These are phyloP conservation scores for Camellia sinensis DNA, from an alignment of 148 eudicot species.

Conservation along the genomic window DNA sequence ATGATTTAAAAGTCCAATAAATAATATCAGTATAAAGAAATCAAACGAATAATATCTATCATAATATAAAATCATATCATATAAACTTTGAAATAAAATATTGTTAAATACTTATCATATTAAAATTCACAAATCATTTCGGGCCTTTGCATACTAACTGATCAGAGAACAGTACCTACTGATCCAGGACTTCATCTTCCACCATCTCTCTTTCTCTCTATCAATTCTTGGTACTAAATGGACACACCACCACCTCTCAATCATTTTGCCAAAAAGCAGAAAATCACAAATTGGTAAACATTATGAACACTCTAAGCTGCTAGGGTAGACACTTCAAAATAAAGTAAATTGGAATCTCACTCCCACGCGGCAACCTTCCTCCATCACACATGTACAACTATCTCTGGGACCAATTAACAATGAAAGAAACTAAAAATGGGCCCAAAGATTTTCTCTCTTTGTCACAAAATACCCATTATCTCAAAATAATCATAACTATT, in stretches of 20 bases:
- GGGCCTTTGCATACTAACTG: too few relatives aligned
- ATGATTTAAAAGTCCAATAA: too few relatives aligned
- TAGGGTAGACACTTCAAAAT: not conserved
- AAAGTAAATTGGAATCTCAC: not conserved
- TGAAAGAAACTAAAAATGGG: not conserved
- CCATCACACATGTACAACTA: not conserved
- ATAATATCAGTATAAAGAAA: too few relatives aligned
- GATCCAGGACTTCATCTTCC: not conserved
- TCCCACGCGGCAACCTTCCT: not conserved
- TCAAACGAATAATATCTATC: too few relatives aligned
- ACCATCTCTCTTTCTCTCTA: not conserved
- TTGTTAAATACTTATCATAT: too few relatives aligned
- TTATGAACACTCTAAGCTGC: conserved; percentile 12
- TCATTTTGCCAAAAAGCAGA: conserved; percentile 22
- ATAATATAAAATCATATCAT: too few relatives aligned
- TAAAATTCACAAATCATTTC: too few relatives aligned
- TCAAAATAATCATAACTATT: too few relatives aligned
- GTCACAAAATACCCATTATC: too few relatives aligned
- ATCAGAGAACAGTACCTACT: too few relatives aligned
- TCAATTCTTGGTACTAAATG: not conserved
- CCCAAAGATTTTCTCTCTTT: too few relatives aligned
- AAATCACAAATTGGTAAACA: conserved; percentile 1
- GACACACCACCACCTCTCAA: not conserved
- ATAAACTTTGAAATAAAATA: too few relatives aligned
- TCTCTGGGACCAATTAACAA: not conserved